Percentiles rank a stretch among this genome's conserved stretches.
Evolutionary conservation across 495 filamentous ascomycete species (phyloP).

Genomic region (Aspergillus carlsbadensis): DNA sequence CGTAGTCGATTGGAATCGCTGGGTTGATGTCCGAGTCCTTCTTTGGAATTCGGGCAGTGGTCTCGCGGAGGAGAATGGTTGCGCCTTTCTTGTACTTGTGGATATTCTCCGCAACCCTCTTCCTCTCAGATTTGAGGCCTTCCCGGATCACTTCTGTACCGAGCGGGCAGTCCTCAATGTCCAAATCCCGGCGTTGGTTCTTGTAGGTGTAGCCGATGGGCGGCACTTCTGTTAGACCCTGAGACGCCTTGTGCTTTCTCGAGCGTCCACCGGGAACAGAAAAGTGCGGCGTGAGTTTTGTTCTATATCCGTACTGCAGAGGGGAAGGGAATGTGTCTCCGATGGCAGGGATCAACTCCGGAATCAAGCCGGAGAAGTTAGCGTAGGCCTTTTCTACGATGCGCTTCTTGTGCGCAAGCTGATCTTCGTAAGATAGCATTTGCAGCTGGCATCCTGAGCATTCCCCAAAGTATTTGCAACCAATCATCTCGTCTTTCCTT

Average conservation of each 20-base stretch:
- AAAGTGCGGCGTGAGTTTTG: slow-evolving; percentile 96
- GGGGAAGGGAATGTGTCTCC: slow-evolving; percentile 86
- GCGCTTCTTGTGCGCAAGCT: slow-evolving; percentile 77
- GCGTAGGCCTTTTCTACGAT: slow-evolving; percentile 90
- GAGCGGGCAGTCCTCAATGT: slow-evolving; percentile 97
- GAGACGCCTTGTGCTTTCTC: slow-evolving; percentile 32
- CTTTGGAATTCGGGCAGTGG: slow-evolving; percentile 67
- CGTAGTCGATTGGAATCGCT: slow-evolving; percentile 13
- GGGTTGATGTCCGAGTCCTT: slow-evolving; percentile 5
- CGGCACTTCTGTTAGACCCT: slow-evolving; percentile 55
- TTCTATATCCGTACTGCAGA: slow-evolving; percentile 88
- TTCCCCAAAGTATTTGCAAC: slow-evolving; percentile 79
- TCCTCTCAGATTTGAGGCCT: slow-evolving; percentile 73
- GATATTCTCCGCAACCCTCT: slow-evolving; percentile 66
- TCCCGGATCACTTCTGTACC: slow-evolving; percentile 78
- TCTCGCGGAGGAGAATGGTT: slow-evolving; percentile 86
- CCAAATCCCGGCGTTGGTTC: slow-evolving; percentile 66
- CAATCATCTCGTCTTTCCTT: slow-evolving; percentile 72
- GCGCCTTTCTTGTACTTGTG: slow-evolving; percentile 74
- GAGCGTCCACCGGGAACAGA: slow-evolving; percentile 59
- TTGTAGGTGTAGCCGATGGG: slow-evolving; percentile 91
- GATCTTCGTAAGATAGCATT: slow-evolving; percentile 87
- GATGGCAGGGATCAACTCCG: slow-evolving; percentile 72
- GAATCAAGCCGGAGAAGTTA: slow-evolving; percentile 81
- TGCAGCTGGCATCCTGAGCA: slow-evolving; percentile 97